Percentiles rank a stretch among this genome's conserved stretches.
phyloP scores from a whole-genome alignment of 2,329 filamentous ascomycete species.

The Endothia cerciana region DNA sequence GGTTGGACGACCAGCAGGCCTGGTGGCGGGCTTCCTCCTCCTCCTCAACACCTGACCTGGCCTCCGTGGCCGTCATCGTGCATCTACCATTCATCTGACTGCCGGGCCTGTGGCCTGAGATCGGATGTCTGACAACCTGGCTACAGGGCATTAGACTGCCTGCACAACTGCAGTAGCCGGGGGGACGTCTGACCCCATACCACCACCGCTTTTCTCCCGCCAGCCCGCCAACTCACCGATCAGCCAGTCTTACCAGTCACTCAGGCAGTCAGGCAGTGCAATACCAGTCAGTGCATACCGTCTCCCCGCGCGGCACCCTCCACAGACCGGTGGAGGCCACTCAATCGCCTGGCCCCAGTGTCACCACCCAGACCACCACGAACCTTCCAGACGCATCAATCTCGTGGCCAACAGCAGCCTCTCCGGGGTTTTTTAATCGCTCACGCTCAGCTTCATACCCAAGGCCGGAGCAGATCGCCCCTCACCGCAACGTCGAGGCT shows the following conservation, averaged over 20 bases:
- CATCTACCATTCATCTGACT: constrained; percentile 8
- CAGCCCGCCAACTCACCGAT: not conserved
- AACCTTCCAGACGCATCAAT: constrained; percentile 3
- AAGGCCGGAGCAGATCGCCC: not conserved
- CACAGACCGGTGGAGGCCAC: not conserved
- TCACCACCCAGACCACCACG: not conserved
- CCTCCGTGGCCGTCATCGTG: constrained; percentile 13
- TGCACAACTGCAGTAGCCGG: constrained; percentile 5
- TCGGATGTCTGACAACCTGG: constrained; percentile 7
- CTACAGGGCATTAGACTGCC: not conserved
- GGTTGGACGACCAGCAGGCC: constrained; percentile 5
- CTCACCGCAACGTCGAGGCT: constrained; percentile 21
- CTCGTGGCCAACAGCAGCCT: not conserved
- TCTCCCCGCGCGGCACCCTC: too few species aligned
- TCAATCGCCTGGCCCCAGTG: not conserved
- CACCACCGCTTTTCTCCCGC: not conserved
- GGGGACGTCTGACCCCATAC: constrained; percentile 3
- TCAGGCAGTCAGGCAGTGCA: not conserved
- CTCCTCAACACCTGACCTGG: constrained; percentile 10
- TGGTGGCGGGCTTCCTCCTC: not conserved
- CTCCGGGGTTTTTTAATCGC: not conserved
- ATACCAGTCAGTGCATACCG: too few species aligned
- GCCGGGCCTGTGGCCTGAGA: constrained; percentile 10
- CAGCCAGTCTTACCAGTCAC: not conserved
- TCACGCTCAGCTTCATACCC: not conserved